These are phyloP conservation scores for Phtheirospermum japonicum DNA, from an alignment of 257 asterid genomes.

Conservation along the genomic window DNA sequence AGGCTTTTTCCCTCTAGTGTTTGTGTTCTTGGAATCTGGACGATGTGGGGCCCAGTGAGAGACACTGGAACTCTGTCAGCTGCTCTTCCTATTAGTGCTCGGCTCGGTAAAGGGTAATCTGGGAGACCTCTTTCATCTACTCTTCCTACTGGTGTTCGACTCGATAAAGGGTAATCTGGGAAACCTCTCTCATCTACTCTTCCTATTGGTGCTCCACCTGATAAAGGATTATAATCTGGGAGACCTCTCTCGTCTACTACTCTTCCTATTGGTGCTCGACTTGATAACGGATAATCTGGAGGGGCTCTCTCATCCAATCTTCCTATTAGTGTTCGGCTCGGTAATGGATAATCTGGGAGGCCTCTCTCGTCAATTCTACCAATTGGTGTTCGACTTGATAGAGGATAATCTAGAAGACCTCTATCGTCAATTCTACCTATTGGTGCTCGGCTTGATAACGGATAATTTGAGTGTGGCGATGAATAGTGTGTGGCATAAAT, in stretches of 20 bases:
- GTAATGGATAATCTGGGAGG: slow-evolving; percentile 36
- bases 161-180: slow-evolving; percentile 37
- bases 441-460: slow-evolving; percentile 32
- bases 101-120: slow-evolving; percentile 40
- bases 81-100: slow-evolving; percentile 25
- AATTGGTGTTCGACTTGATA: slow-evolving; percentile 32
- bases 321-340: slow-evolving; percentile 32
- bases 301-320: slow-evolving; percentile 30
- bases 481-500: slow-evolving; percentile 41
- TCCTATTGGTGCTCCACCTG: slow-evolving; percentile 32
- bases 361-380: slow-evolving; percentile 33
- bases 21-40: slow-evolving; percentile 26
- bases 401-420: slow-evolving; percentile 35
- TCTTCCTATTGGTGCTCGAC: slow-evolving; percentile 27
- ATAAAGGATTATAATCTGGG: slow-evolving; percentile 37
- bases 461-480: slow-evolving; percentile 35
- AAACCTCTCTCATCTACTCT: slow-evolving; percentile 30
- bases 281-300: slow-evolving; percentile 29
- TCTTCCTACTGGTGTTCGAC: slow-evolving; percentile 31
- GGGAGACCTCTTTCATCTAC: slow-evolving; percentile 30
- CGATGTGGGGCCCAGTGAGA: slow-evolving; percentile 28
- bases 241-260: slow-evolving; percentile 33
- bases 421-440: slow-evolving; percentile 31
- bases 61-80: slow-evolving; percentile 17
- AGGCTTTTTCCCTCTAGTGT: slow-evolving; percentile 36